Evolutionary conservation across 768 basidiomycete genomes (phyloP).

Genomic region (Steccherinum ochraceum): DNA sequence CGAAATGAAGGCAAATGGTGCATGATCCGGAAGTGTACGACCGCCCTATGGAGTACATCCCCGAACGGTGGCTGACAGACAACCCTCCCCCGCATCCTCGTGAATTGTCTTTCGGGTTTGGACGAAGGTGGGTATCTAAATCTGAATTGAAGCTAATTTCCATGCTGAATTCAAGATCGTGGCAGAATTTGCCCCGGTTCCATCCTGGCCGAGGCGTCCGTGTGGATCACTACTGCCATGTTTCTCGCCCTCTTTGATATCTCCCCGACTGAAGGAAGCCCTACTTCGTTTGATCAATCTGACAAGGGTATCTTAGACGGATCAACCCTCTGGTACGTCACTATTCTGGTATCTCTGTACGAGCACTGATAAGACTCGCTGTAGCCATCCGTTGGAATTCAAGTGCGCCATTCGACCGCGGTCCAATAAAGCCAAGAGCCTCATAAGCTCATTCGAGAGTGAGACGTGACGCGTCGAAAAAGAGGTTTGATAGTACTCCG

Average conservation of each 20-base stretch:
- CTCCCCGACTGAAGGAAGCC: not conserved
- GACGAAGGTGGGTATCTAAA: not conserved
- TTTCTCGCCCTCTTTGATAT: not conserved
- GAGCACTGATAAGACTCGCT: too few relatives aligned
- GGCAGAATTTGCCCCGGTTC: not conserved
- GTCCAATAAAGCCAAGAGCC: too few relatives aligned
- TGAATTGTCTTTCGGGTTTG: not conserved
- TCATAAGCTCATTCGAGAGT: too few relatives aligned
- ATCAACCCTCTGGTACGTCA: not conserved
- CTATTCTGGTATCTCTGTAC: too few relatives aligned
- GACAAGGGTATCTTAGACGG: not conserved
- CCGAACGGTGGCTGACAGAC: not conserved
- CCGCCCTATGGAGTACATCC: conserved; percentile 16
- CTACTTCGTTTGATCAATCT: not conserved
- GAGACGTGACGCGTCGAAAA: too few relatives aligned
- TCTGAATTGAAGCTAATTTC: too few relatives aligned
- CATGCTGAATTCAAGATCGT: too few relatives aligned
- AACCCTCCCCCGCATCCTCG: not conserved
- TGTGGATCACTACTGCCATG: not conserved
- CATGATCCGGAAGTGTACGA: conserved; percentile 14
- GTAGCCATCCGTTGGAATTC: too few relatives aligned
- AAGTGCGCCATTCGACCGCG: too few relatives aligned
- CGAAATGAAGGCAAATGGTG: not conserved
- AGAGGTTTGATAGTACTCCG: too few relatives aligned
- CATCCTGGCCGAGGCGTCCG: not conserved